Conservation (phyloP, 1,284 basidiomycete genomes). For the Apiotrichum siamense region DNA sequence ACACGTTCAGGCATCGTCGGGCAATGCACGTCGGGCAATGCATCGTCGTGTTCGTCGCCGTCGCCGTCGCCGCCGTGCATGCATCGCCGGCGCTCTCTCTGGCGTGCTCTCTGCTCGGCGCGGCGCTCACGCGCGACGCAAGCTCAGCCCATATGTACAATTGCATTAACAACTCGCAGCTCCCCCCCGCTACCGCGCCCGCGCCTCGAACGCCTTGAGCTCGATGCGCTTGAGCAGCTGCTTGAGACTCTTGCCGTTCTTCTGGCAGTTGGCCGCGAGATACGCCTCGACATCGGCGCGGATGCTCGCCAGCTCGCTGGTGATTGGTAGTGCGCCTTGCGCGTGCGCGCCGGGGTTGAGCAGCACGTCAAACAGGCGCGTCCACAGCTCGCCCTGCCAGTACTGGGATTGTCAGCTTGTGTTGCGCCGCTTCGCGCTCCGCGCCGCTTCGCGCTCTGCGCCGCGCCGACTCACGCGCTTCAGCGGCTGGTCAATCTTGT, state of each 20-base stretch:
- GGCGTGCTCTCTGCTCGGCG: too few relatives aligned
- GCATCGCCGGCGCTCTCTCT: too few relatives aligned
- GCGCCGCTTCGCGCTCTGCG: too few relatives aligned
- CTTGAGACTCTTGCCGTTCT: slow-evolving; percentile 79
- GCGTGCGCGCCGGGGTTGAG: slow-evolving; percentile 66
- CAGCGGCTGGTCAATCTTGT: slow-evolving; percentile 68
- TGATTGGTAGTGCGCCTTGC: slow-evolving; percentile 57
- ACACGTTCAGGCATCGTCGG: too few relatives aligned
- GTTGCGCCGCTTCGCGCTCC: too few relatives aligned
- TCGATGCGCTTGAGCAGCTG: slow-evolving; percentile 56
- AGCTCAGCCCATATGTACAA: too few relatives aligned
- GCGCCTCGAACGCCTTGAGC: slow-evolving; percentile 27
- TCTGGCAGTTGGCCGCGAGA: slow-evolving; percentile 68
- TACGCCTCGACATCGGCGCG: slow-evolving; percentile 79
- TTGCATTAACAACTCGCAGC: too few relatives aligned
- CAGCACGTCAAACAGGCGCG: slow-evolving; percentile 71
- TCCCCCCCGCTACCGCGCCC: too few relatives aligned
- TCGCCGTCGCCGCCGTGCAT: too few relatives aligned
- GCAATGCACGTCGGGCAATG: too few relatives aligned
- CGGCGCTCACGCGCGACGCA: too few relatives aligned
- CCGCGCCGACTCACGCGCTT: slow-evolving; percentile 65
- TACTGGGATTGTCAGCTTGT: slow-evolving; percentile 51
- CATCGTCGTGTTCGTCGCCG: too few relatives aligned
- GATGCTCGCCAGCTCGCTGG: slow-evolving; percentile 59
- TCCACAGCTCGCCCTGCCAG: slow-evolving; percentile 90